Conservation (phyloP, 1,284 basidiomycete species). For the Irpex sp. region DNA sequence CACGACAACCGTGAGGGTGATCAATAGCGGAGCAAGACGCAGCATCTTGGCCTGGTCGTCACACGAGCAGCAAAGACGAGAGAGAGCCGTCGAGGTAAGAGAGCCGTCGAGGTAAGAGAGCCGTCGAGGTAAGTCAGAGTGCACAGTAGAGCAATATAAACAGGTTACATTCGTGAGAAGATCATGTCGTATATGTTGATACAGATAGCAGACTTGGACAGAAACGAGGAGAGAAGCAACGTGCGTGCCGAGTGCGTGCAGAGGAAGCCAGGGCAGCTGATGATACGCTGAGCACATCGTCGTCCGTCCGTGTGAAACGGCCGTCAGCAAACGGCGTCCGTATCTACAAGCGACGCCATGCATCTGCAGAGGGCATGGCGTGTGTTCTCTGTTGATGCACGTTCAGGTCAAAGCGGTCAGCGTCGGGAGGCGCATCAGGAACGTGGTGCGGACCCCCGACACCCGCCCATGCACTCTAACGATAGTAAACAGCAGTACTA, state of each 20-base stretch:
- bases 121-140: background rate
- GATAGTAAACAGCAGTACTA: no score
- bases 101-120: no score
- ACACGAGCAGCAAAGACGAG: background rate
- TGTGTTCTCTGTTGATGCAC: background rate
- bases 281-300: background rate
- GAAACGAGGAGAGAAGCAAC: no score
- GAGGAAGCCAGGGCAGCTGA: background rate
- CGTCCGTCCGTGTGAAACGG: background rate
- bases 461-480: no score
- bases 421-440: no score
- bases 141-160: background rate
- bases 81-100: no score
- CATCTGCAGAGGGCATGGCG: background rate
- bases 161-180: background rate
- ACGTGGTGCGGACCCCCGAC: no score
- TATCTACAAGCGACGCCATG: background rate
- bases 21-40: background rate
- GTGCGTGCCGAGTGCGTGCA: background rate
- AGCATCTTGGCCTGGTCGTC: background rate
- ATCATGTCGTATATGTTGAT: background rate
- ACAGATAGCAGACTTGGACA: no score
- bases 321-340: background rate
- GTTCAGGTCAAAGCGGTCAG: no score
- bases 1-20: background rate